Evolutionary conservation across 805 yeast species (phyloP), one percentile per base, ranked within the genome.

Genomic region (Cyberlindnera bimundalis): DNA sequence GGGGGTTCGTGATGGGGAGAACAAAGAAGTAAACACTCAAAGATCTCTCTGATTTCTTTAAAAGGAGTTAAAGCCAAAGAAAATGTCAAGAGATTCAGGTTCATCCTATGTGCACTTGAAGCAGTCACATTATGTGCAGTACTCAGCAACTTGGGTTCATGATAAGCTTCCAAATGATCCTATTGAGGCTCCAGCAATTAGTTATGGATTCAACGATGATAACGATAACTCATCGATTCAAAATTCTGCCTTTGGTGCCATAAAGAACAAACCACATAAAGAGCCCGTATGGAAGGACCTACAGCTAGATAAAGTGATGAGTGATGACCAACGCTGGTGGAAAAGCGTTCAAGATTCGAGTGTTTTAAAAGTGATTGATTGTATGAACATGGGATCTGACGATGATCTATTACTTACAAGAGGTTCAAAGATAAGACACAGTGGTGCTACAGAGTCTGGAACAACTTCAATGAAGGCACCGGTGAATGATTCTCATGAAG

Each of bases 121-220:
- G 17, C 39, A 46, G 26, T 51, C 62, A 1, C 63, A 35, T 62
- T 66, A 43, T 43, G 63, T 39, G 33, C 62, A 35, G 45, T 68
- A 47, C 51, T 60, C 53, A 60, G 64, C 49, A 31, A 59, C 53
- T 33, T 59, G 64, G 64, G 47, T 49, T 5, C 49, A 44, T n/a
- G 62, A 58, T 34, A 48, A 42, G 17, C 49, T 59, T 6, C 58
- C 60, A 6, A 49, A 47, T 32, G 64, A 59, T 27, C 52, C 51
- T 4, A 47, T 59, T 9, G 61, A 58, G 19, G 45, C 49, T 12
- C 47, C 46, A 2, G 40, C 40, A 4, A 10, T 41, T n/a, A 29
- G 34, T 1, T 7, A 47, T 3, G 54, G 45, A 26, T n/a, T 38
- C 12, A 48, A 46, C 13, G 57, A 52, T 2, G 48, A 46, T 12